These are phyloP conservation scores for Macrophomina pseudophaseolina DNA, from an alignment of 2,329 filamentous ascomycete genomes.

Conservation along the genomic window DNA sequence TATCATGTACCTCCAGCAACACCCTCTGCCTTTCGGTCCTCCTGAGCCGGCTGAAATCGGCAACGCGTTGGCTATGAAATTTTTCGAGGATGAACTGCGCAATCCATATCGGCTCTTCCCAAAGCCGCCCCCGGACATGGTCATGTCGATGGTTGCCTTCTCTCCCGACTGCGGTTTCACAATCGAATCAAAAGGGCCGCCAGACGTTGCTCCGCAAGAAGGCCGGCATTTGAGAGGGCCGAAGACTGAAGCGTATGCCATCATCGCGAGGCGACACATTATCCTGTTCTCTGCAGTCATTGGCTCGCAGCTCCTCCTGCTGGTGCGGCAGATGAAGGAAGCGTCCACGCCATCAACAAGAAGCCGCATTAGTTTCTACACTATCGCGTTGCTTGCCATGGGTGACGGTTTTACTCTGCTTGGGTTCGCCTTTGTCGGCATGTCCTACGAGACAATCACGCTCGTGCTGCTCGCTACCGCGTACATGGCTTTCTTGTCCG, in stretches of 20 bases:
- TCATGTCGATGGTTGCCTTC: constrained; percentile 66
- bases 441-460: constrained; percentile 55
- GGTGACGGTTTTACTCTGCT: constrained; percentile 66
- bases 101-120: constrained; percentile 63
- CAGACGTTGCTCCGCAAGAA: constrained; percentile 58
- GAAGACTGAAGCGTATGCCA: constrained; percentile 62
- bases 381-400: constrained; percentile 64
- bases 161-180: constrained; percentile 72
- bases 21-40: constrained; percentile 49
- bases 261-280: constrained; percentile 57
- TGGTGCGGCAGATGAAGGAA: constrained; percentile 68
- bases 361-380: constrained; percentile 68
- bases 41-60: constrained; percentile 18
- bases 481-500: constrained; percentile 65
- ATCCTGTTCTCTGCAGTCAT: constrained; percentile 58
- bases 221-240: constrained; percentile 60
- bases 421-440: constrained; percentile 58
- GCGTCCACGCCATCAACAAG: constrained; percentile 68
- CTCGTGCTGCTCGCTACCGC: constrained; percentile 60
- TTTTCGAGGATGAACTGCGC: constrained; percentile 64
- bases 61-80: constrained; percentile 45
- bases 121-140: constrained; percentile 56
- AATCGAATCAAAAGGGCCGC: constrained; percentile 65
- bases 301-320: constrained; percentile 59
- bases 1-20: constrained; percentile 81